These are phyloP conservation scores for Brassica incana DNA, from an alignment of 345 rosid species.

Conservation along the genomic window DNA sequence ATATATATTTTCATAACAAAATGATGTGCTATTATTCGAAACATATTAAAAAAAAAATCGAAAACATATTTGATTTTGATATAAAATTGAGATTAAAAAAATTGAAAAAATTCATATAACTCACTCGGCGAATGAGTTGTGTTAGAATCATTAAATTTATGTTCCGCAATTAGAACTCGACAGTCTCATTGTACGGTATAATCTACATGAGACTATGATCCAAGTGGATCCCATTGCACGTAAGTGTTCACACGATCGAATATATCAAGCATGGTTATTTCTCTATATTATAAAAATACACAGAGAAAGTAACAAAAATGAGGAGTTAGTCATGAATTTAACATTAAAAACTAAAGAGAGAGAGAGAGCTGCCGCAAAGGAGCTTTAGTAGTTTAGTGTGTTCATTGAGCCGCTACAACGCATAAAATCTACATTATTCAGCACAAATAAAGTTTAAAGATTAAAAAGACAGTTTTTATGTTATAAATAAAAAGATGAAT, in stretches of 20 bases:
- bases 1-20: neutral
- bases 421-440: neutral
- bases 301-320: slow-evolving; percentile 10
- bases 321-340: neutral
- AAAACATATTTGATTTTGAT: neutral
- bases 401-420: slow-evolving; percentile 31
- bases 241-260: slow-evolving; percentile 24
- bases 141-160: neutral
- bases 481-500: slow-evolving; percentile 11
- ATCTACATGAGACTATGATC: neutral
- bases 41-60: neutral
- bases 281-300: neutral
- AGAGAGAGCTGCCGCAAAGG: neutral
- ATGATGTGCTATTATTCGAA: neutral
- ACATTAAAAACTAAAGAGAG: neutral
- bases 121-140: neutral
- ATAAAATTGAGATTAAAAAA: neutral
- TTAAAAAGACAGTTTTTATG: slow-evolving; percentile 10
- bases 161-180: neutral
- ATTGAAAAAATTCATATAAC: neutral
- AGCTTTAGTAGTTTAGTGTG: neutral
- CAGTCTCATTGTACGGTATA: neutral
- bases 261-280: neutral
- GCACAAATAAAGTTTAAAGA: neutral
- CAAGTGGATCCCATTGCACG: slow-evolving; percentile 19